These are phyloP conservation scores for Rheum nobile DNA, from an alignment of 148 eudicot species.

Conservation along the genomic window DNA sequence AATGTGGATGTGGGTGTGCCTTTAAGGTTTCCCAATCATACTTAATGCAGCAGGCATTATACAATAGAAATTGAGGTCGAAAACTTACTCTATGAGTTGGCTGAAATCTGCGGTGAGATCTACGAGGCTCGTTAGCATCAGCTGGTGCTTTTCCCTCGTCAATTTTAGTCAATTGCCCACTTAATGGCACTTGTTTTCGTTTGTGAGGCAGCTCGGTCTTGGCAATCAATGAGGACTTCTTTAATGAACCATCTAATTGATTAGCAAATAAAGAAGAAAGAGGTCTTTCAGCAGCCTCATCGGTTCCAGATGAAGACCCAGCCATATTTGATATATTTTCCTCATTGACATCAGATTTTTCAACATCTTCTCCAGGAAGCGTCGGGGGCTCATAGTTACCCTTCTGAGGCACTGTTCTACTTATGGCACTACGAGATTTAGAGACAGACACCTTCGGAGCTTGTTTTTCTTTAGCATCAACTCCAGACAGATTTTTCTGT, in stretches of 20 bases:
- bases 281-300: slow-evolving; percentile 39
- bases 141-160: slow-evolving; percentile 37
- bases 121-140: slow-evolving; percentile 63
- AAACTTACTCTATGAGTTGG: slow-evolving; percentile 85
- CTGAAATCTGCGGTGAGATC: slow-evolving; percentile 90
- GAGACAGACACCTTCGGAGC: slow-evolving; percentile 30
- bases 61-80: neutral
- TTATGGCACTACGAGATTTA: slow-evolving; percentile 37
- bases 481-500: slow-evolving; percentile 37
- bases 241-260: slow-evolving; percentile 27
- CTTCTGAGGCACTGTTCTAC: slow-evolving; percentile 43
- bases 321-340: slow-evolving; percentile 29
- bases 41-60: neutral
- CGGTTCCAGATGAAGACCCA: slow-evolving; percentile 24
- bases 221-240: slow-evolving; percentile 33
- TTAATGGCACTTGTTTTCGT: slow-evolving; percentile 36
- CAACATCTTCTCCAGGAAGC: slow-evolving; percentile 15
- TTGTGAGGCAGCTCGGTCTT: slow-evolving; percentile 41
- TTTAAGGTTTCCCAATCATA: neutral
- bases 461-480: slow-evolving; percentile 51
- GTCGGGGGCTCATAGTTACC: slow-evolving; percentile 20
- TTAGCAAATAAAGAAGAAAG: slow-evolving; percentile 44
- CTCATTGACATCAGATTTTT: slow-evolving; percentile 35
- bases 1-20: too few species aligned
- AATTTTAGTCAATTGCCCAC: slow-evolving; percentile 32